Conservation (phyloP, 371 early-diverging fungal genomes). For the Mortierella sp. region DNA sequence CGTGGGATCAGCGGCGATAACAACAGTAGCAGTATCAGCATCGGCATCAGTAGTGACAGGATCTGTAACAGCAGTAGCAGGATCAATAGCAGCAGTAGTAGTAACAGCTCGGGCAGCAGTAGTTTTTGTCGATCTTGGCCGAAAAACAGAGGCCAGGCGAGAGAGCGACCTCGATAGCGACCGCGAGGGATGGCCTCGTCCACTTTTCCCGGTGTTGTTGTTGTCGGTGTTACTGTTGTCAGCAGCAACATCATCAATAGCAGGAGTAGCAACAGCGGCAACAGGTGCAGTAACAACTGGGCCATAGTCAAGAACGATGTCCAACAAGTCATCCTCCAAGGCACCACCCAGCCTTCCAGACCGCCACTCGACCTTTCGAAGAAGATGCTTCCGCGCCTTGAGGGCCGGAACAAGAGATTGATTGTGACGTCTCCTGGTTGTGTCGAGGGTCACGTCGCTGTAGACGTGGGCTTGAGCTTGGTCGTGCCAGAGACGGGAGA, state of each 20-base stretch:
- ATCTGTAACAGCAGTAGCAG: too few species aligned
- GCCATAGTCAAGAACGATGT: constrained; percentile 16
- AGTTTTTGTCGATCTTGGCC: too few species aligned
- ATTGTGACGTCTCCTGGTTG: not conserved
- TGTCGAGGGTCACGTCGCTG: not conserved
- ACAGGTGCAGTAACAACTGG: not conserved
- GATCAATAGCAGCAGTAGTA: too few species aligned
- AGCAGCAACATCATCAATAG: not conserved
- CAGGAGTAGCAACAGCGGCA: not conserved
- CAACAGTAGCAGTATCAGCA: too few species aligned
- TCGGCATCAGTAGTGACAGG: too few species aligned
- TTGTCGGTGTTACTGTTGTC: too few species aligned
- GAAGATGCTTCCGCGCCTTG: not conserved
- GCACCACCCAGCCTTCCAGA: not conserved
- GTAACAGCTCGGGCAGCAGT: too few species aligned
- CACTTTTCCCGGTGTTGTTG: too few species aligned
- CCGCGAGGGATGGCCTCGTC: too few species aligned
- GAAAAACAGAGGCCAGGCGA: too few species aligned
- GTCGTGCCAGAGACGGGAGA: not conserved
- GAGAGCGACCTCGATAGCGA: too few species aligned
- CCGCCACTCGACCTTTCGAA: not conserved
- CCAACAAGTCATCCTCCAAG: constrained; percentile 1
- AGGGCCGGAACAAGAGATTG: not conserved
- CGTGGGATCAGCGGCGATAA: too few species aligned
- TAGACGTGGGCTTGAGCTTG: not conserved